A percentile compares a stretch with the other conserved stretches of the same genome.
phyloP scores from a whole-genome alignment of 2,329 filamentous ascomycete species.

The Thermothelomyces thermophilus region DNA sequence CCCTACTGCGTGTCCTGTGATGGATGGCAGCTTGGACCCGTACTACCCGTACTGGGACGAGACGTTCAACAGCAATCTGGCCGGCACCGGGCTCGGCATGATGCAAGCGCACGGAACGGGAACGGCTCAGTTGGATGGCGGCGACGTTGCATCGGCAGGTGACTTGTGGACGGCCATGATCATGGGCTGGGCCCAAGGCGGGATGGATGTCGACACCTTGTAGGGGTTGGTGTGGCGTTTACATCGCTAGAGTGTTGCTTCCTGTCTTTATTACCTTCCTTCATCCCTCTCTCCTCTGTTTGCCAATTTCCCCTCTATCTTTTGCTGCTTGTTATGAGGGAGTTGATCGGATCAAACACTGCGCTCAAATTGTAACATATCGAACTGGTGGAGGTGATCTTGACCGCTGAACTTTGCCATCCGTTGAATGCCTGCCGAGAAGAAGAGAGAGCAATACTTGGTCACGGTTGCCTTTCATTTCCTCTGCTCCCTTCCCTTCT shows the following conservation, averaged over 20 bases:
- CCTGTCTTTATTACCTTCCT: background rate
- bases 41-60: constrained; percentile 43
- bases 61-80: constrained; percentile 20
- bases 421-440: too few species aligned
- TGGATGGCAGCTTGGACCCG: constrained; percentile 43
- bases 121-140: background rate
- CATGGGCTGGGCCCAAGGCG: constrained; percentile 35
- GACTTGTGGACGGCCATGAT: constrained; percentile 46
- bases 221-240: background rate
- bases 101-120: constrained; percentile 7
- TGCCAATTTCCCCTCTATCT: too few species aligned
- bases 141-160: constrained; percentile 27
- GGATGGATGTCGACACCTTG: background rate
- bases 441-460: too few species aligned
- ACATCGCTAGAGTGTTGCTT: background rate
- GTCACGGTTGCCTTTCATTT: too few species aligned
- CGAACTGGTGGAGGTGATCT: too few species aligned
- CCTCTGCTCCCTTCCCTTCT: too few species aligned
- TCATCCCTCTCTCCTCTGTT: too few species aligned
- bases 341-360: too few species aligned
- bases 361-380: too few species aligned
- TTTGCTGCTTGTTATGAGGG: too few species aligned
- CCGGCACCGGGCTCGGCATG: constrained; percentile 6
- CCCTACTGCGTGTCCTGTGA: constrained; percentile 41
- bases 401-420: too few species aligned